A percentile compares a stretch with the other conserved stretches of the same genome.
Evolutionary conservation across 257 asterid species (phyloP).

Genomic region (Prunella vulgaris): DNA sequence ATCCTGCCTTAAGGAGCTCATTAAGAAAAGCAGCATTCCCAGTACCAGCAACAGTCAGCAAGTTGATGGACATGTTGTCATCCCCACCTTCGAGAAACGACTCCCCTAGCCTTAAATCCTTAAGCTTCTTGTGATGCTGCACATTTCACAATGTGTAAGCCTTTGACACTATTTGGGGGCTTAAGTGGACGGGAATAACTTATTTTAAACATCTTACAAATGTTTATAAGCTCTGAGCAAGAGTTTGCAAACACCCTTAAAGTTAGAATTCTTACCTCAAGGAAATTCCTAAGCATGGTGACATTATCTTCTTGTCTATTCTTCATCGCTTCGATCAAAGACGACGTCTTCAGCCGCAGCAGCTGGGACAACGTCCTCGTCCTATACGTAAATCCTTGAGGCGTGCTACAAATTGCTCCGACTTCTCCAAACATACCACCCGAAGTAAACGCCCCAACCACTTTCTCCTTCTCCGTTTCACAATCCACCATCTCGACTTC

Average conservation of each 20-base stretch:
- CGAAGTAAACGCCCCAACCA: conserved; percentile 43
- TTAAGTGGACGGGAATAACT: too few relatives aligned
- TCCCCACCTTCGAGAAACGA: conserved; percentile 54
- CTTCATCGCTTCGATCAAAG: conserved; percentile 62
- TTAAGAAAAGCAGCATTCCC: conserved; percentile 89
- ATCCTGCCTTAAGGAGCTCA: conserved; percentile 80
- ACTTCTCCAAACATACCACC: conserved; percentile 89
- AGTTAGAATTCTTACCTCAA: conserved; percentile 60
- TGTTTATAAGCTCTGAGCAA: too few relatives aligned
- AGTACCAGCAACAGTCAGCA: conserved; percentile 69
- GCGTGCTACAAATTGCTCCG: conserved; percentile 68
- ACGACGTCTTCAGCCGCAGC: conserved; percentile 62
- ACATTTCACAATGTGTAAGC: neutral
- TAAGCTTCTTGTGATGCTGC: conserved; percentile 80
- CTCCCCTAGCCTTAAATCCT: conserved; percentile 56
- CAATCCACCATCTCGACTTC: conserved; percentile 77
- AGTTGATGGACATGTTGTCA: conserved; percentile 60
- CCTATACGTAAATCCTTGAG: conserved; percentile 74
- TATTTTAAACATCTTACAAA: too few relatives aligned
- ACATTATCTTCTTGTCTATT: conserved; percentile 60
- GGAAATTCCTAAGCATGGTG: conserved; percentile 70
- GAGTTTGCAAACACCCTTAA: too few relatives aligned
- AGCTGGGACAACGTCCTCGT: conserved; percentile 82
- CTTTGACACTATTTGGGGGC: too few relatives aligned
- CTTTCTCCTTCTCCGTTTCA: conserved; percentile 53